These are phyloP conservation scores for Xerophyta viscosa DNA, from an alignment of 106 monocot species.

Conservation along the genomic window DNA sequence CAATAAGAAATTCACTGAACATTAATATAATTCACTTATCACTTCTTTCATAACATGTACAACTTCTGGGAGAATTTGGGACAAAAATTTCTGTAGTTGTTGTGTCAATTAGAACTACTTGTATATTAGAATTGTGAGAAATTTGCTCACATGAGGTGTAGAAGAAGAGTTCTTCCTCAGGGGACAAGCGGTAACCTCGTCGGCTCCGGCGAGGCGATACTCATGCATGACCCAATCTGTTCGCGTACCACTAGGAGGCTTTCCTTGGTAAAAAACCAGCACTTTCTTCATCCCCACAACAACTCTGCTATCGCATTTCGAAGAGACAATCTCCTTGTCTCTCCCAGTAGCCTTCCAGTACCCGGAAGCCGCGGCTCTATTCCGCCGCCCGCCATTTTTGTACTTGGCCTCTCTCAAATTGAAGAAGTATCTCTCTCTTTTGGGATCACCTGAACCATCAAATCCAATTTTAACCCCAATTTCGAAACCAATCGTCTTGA, in stretches of 20 bases:
- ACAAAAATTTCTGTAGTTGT: too few species aligned
- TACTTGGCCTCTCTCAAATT: constrained; percentile 43
- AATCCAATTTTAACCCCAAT: not conserved
- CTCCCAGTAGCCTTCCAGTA: constrained; percentile 93
- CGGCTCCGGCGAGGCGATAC: constrained; percentile 46
- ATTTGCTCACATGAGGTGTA: constrained; percentile 19
- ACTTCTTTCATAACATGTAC: too few species aligned
- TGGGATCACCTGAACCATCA: constrained; percentile 22
- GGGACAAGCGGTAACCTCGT: not conserved
- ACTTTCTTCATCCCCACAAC: constrained; percentile 78
- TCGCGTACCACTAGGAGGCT: constrained; percentile 28
- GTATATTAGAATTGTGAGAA: not conserved
- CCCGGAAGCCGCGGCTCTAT: constrained; percentile 46
- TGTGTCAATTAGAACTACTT: too few species aligned
- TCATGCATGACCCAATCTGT: constrained; percentile 97
- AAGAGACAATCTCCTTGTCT: constrained; percentile 36
- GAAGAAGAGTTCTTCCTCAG: constrained; percentile 19
- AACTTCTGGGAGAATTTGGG: too few species aligned
- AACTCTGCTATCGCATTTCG: constrained; percentile 9
- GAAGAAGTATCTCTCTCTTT: constrained; percentile 79
- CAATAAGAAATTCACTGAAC: too few species aligned
- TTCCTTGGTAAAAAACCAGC: constrained; percentile 71
- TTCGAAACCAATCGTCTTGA: not conserved
- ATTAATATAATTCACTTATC: too few species aligned
- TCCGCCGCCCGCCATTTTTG: constrained; percentile 38